These are phyloP conservation scores for Coemansia aciculifera DNA, from an alignment of 192 early-diverging fungal species.

Conservation along the genomic window DNA sequence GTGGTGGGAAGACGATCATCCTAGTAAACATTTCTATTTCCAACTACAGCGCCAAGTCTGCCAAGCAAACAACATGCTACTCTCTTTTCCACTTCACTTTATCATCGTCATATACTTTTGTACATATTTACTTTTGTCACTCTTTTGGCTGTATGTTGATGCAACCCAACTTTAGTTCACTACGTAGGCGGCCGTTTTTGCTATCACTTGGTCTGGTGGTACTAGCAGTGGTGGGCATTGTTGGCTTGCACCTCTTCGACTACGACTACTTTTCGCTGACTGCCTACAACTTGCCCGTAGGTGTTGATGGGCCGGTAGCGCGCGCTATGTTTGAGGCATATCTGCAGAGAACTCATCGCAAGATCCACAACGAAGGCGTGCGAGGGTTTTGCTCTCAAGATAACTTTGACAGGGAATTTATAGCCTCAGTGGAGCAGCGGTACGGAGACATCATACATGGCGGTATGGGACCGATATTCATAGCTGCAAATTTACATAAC, in stretches of 20 bases:
- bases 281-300: not conserved
- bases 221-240: not conserved
- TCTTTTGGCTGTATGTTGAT: not conserved
- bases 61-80: not conserved
- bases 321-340: slow-evolving; percentile 16
- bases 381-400: slow-evolving; percentile 14
- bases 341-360: slow-evolving; percentile 17
- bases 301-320: not conserved
- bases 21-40: too few relatives aligned
- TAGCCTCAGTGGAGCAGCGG: slow-evolving; percentile 8
- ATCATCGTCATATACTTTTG: not conserved
- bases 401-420: slow-evolving; percentile 18
- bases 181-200: not conserved
- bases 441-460: slow-evolving; percentile 10
- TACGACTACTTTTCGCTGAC: not conserved
- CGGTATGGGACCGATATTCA: slow-evolving; percentile 6
- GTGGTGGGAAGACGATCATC: too few relatives aligned
- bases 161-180: not conserved
- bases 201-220: not conserved
- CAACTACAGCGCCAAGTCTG: too few relatives aligned
- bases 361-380: slow-evolving; percentile 25
- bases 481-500: slow-evolving; percentile 50
- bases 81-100: not conserved
- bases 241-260: not conserved
- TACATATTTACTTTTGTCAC: not conserved